Evolutionary conservation across 768 basidiomycete species (phyloP).

Genomic region (Lentinula guzmanii): DNA sequence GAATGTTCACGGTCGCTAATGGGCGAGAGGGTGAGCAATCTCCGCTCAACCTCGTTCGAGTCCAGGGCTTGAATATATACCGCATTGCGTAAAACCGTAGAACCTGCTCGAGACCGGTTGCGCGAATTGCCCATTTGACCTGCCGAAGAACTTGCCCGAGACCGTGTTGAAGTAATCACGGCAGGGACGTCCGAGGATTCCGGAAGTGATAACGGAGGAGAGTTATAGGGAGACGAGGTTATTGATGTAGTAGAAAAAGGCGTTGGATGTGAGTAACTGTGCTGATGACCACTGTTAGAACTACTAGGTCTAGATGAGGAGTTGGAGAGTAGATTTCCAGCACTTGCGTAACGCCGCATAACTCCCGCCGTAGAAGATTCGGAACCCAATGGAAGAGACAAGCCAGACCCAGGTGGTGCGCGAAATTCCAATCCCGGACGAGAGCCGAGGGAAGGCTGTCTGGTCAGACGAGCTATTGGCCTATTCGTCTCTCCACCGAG

Average conservation of each 20-base stretch:
- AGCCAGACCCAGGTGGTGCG: neutral
- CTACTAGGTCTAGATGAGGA: neutral
- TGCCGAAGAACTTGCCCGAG: neutral
- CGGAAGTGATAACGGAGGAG: neutral
- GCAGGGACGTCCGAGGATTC: neutral
- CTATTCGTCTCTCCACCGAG: neutral
- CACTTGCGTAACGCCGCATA: constrained; percentile 5
- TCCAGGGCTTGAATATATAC: constrained; percentile 4
- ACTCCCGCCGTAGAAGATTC: neutral
- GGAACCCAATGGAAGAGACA: neutral
- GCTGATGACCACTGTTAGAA: constrained; percentile 1
- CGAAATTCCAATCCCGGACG: neutral
- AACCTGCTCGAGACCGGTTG: constrained; percentile 1
- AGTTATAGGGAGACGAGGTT: neutral
- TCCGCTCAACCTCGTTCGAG: constrained; percentile 1
- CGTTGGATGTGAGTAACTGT: constrained; percentile 2
- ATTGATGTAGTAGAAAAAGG: neutral
- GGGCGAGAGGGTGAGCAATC: neutral
- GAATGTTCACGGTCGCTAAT: neutral
- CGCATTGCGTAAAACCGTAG: constrained; percentile 1
- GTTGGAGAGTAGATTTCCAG: neutral
- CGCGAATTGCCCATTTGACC: neutral
- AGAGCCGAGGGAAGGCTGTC: constrained; percentile 3
- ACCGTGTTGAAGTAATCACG: neutral
- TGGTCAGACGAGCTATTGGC: neutral